phyloP scores from a whole-genome alignment of 441 rosid genomes.

The Dalechampia spathulata region DNA sequence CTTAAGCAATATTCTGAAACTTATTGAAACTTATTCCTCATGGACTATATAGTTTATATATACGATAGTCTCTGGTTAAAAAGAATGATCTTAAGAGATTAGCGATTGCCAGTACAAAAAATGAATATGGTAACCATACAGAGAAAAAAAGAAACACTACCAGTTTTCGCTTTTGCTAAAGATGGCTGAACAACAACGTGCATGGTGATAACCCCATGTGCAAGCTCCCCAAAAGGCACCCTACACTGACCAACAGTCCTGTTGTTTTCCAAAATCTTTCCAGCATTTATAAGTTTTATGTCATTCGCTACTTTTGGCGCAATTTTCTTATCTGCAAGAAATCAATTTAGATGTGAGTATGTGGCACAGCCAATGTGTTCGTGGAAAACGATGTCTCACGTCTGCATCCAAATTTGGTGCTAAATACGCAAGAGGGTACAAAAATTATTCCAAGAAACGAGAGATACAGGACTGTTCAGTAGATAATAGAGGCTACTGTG shows the following conservation, averaged over 20 bases:
- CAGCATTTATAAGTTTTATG: constrained; percentile 79
- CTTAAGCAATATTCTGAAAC: no score
- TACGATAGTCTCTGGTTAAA: not conserved
- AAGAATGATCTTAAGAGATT: not conserved
- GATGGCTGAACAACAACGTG: constrained; percentile 92
- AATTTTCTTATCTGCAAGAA: constrained; percentile 50
- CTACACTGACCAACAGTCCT: constrained; percentile 85
- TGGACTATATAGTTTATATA: no score
- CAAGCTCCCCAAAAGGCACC: constrained; percentile 71
- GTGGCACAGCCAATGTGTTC: no score
- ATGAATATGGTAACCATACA: no score
- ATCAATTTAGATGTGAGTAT: not conserved
- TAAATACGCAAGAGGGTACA: no score
- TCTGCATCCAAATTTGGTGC: no score
- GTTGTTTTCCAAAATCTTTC: constrained; percentile 76
- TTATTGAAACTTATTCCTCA: no score
- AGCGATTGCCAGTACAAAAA: not conserved
- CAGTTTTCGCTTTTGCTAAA: constrained; percentile 63
- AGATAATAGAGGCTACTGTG: no score
- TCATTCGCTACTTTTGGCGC: constrained; percentile 69
- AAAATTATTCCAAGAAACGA: no score
- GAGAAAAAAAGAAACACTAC: constrained; percentile 45
- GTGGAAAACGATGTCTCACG: no score
- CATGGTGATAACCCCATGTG: constrained; percentile 71
- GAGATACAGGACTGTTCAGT: no score